Percentiles rank a stretch among this genome's conserved stretches.
phyloP scores from a whole-genome alignment of 257 asterid genomes.

The Nicotiana knightiana region DNA sequence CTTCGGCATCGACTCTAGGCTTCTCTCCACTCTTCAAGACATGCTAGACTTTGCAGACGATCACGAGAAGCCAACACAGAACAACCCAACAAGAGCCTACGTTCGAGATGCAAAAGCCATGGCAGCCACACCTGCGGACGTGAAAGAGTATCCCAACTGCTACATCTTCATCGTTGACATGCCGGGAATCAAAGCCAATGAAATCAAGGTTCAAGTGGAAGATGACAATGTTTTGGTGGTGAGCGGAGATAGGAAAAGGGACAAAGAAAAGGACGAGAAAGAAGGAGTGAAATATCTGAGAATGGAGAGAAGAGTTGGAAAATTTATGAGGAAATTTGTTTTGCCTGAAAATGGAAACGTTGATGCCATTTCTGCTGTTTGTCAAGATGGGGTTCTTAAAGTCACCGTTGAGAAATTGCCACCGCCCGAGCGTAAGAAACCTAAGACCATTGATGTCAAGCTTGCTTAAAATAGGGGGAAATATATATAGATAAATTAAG shows the following conservation, averaged over 20 bases:
- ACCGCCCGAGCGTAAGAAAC: slow-evolving; percentile 9
- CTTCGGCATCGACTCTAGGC: slow-evolving; percentile 15
- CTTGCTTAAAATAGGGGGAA: background rate
- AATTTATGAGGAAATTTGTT: slow-evolving; percentile 28
- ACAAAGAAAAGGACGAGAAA: slow-evolving; percentile 6
- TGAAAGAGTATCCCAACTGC: slow-evolving; percentile 24
- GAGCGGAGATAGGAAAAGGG: slow-evolving; percentile 22
- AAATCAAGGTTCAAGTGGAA: slow-evolving; percentile 34
- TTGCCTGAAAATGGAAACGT: slow-evolving; percentile 28
- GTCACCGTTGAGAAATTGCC: slow-evolving; percentile 18
- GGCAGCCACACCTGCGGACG: slow-evolving; percentile 41
- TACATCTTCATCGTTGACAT: slow-evolving; percentile 36
- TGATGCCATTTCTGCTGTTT: slow-evolving; percentile 9
- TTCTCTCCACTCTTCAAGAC: slow-evolving; percentile 26
- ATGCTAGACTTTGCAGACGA: slow-evolving; percentile 29
- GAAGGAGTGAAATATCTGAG: slow-evolving; percentile 18
- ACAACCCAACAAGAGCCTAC: slow-evolving; percentile 19
- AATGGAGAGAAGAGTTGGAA: slow-evolving; percentile 27
- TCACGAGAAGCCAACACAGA: slow-evolving; percentile 7
- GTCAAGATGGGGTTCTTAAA: slow-evolving; percentile 23
- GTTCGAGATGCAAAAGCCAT: slow-evolving; percentile 31
- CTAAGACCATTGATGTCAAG: slow-evolving; percentile 6
- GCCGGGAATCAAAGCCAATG: slow-evolving; percentile 36
- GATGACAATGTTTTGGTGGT: slow-evolving; percentile 14
- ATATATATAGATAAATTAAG: background rate